These are phyloP conservation scores for Leccinum rimulosum DNA, from an alignment of 768 basidiomycete species.

Conservation along the genomic window DNA sequence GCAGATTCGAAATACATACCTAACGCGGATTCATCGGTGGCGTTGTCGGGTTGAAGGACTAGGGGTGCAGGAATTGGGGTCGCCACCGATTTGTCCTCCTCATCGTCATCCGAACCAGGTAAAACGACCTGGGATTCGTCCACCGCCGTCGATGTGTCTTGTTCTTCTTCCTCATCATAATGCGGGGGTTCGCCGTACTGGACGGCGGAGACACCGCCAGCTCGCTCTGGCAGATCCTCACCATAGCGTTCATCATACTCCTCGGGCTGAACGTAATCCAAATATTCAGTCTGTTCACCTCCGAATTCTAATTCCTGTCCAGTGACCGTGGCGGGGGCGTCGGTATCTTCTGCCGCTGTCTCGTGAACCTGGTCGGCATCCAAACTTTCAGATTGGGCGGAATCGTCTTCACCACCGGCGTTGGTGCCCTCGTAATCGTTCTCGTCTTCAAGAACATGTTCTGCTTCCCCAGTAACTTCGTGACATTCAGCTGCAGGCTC, in stretches of 20 bases:
- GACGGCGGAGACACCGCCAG: slow-evolving; percentile 11
- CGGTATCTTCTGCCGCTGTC: slow-evolving; percentile 21
- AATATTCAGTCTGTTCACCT: slow-evolving; percentile 35
- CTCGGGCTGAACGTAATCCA: slow-evolving; percentile 31
- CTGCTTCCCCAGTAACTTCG: slow-evolving; percentile 12
- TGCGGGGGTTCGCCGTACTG: slow-evolving; percentile 20
- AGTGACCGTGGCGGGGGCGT: slow-evolving; percentile 8
- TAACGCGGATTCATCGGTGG: not conserved
- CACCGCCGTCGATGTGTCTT: slow-evolving; percentile 15
- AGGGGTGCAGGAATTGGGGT: slow-evolving; percentile 15
- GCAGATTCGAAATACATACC: slow-evolving; percentile 7
- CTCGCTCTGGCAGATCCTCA: slow-evolving; percentile 34
- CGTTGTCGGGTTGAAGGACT: slow-evolving; percentile 5
- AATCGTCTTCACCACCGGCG: slow-evolving; percentile 18
- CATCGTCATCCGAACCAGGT: slow-evolving; percentile 14
- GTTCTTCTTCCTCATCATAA: slow-evolving; percentile 26
- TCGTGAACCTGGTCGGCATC: slow-evolving; percentile 33
- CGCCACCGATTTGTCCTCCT: slow-evolving; percentile 7
- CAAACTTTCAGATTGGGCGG: slow-evolving; percentile 16
- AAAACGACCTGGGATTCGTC: slow-evolving; percentile 18
- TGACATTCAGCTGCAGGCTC: slow-evolving; percentile 18
- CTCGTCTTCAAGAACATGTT: slow-evolving; percentile 21
- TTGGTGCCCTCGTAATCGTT: slow-evolving; percentile 19
- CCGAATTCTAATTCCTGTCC: slow-evolving; percentile 18
- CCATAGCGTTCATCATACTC: slow-evolving; percentile 38